Evolutionary conservation across 2,329 filamentous ascomycete genomes (phyloP), one percentile per base, ranked within the genome.

Genomic region (Hirsutella minnesotensis): DNA sequence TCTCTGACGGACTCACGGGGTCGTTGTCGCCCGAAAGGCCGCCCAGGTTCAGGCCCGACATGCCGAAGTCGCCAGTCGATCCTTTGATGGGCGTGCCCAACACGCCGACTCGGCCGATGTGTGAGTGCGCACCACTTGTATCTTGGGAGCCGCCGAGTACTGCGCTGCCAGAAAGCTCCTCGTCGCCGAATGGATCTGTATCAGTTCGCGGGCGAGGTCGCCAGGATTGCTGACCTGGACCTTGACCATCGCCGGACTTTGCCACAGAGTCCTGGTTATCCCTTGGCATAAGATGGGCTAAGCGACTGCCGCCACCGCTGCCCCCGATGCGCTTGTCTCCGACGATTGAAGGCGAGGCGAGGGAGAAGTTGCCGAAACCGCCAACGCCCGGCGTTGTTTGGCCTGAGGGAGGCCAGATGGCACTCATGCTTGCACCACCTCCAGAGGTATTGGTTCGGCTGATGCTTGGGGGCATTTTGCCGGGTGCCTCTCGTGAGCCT

Each of bases 321-420:
- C 75, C 81, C 22, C 79, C 81, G 53, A 83, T 76, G 9, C 85
- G 79, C 66, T 92, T 94, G 43, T 94, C 86, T 4, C 72, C 67
- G 24, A 77, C 69, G 7, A 73, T 64, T 16, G 75, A 68, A 29
- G 73, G 70, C 24, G 75, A 62, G 39, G 66, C 63, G 41, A 94
- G 62, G n/a, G 84, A 81, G 61, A 96, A 96, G 54, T 81, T 92
- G 10, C 90, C 90, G 63, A 98, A 98, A 19, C 81, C 81, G 29
- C 90, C 88, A 7, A 81, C 74, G 52, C 85, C 78, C 12, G 77
- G 74, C 36, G 81, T 73, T 40, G 69, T 70, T 43, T 77, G 75
- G 19, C 77, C 72, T 13, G 75, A 59, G 4, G 61, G 53, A 18
- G 62, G 59, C 64, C 64, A 67, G 9, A 64, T 72, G 13, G 59